Percentiles rank a stretch among this genome's conserved stretches.
Evolutionary conservation across 2,329 filamentous ascomycete genomes (phyloP).

Genomic region (Claviceps africana): DNA sequence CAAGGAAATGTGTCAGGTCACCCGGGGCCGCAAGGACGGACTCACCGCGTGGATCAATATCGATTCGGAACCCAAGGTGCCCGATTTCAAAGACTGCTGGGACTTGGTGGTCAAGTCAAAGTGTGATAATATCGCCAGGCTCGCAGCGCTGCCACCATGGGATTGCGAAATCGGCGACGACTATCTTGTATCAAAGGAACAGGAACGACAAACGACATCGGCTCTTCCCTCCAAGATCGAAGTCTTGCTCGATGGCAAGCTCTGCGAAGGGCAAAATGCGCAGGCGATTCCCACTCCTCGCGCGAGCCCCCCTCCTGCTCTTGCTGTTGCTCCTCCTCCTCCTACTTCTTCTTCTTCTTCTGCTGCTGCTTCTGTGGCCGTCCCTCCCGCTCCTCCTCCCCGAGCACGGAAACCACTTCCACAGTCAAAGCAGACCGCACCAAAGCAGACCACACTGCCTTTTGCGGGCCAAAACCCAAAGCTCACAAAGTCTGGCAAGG

Average conservation of each 20-base stretch:
- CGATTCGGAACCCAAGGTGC: constrained; percentile 66
- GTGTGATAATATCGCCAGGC: constrained; percentile 72
- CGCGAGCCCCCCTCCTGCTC: constrained; percentile 38
- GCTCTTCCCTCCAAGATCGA: constrained; percentile 10
- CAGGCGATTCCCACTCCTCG: constrained; percentile 43
- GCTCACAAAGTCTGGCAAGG: constrained; percentile 10
- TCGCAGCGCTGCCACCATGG: constrained; percentile 50
- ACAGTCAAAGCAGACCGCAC: too few species aligned
- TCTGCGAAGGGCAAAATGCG: constrained; percentile 27
- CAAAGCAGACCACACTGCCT: constrained; percentile 38
- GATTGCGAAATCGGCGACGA: constrained; percentile 39
- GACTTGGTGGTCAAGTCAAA: constrained; percentile 78
- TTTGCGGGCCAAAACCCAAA: constrained; percentile 21
- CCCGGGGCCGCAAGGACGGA: constrained; percentile 69
- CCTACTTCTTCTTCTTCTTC: neutral
- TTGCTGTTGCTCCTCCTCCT: neutral
- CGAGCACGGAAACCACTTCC: constrained; percentile 24
- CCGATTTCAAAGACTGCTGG: constrained; percentile 84
- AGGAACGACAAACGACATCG: constrained; percentile 25
- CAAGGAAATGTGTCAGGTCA: constrained; percentile 76
- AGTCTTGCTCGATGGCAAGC: constrained; percentile 17
- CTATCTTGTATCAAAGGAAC: constrained; percentile 31
- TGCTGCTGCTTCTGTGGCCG: neutral
- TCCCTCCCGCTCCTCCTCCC: constrained; percentile 28
- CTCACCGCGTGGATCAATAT: constrained; percentile 92